Evolutionary conservation across 2,329 filamentous ascomycete species (phyloP).

Genomic region (Dryadomyces quercus-mongolicae): DNA sequence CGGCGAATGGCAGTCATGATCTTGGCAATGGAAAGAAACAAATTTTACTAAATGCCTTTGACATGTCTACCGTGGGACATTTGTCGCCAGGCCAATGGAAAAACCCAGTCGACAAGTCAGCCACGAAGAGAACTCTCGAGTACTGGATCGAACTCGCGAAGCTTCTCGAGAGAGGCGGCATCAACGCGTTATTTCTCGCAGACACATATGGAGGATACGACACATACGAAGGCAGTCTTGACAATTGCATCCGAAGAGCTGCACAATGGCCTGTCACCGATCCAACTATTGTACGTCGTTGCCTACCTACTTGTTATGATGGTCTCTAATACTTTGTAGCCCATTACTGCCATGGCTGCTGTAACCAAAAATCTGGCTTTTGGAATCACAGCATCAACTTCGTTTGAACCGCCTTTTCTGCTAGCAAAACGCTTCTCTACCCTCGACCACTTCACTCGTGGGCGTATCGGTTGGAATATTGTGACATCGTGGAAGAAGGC

Average conservation of each 20-base stretch:
- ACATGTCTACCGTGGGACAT: slow-evolving; percentile 9
- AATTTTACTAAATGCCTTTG: slow-evolving; percentile 8
- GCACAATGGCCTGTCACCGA: slow-evolving; percentile 56
- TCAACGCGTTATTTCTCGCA: slow-evolving; percentile 27
- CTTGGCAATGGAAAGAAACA: slow-evolving; percentile 1
- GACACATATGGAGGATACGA: slow-evolving; percentile 56
- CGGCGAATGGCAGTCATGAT: too few species aligned
- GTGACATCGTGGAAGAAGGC: slow-evolving; percentile 13
- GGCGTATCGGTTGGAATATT: slow-evolving; percentile 14
- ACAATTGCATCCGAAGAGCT: slow-evolving; percentile 48
- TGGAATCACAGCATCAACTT: slow-evolving; percentile 9
- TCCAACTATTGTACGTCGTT: slow-evolving; percentile 24
- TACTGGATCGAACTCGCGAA: slow-evolving; percentile 9
- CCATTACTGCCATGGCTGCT: slow-evolving; percentile 11
- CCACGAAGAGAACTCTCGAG: slow-evolving; percentile 3
- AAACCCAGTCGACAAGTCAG: slow-evolving; percentile 8
- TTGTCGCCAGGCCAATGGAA: slow-evolving; percentile 6
- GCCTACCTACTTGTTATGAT: too few species aligned
- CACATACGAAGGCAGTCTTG: slow-evolving; percentile 45
- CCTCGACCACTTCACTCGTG: slow-evolving; percentile 11
- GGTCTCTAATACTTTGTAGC: background rate
- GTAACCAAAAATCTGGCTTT: slow-evolving; percentile 11
- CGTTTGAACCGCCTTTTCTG: slow-evolving; percentile 8
- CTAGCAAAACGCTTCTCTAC: slow-evolving; percentile 11
- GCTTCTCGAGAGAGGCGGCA: slow-evolving; percentile 7